A percentile compares a stretch with the other conserved stretches of the same genome.
These are phyloP conservation scores for carrot (Daucus carota) DNA, from an alignment of 129 eudicot genomes.

Conservation along the genomic window DNA sequence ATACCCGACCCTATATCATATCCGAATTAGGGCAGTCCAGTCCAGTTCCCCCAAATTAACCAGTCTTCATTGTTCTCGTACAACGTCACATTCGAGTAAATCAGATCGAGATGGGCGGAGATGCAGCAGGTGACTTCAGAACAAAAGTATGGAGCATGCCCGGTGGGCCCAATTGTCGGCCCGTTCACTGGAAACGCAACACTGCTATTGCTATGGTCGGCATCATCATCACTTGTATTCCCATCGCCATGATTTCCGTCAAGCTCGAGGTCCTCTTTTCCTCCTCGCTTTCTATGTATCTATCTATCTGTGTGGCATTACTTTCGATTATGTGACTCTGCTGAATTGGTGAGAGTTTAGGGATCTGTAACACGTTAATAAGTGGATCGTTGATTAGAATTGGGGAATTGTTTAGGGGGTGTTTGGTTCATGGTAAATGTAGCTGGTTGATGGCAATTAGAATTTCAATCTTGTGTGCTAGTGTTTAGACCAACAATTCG, in stretches of 20 bases:
- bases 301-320: no score
- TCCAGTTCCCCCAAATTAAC: neutral
- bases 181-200: conserved; percentile 94
- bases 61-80: neutral
- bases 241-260: conserved; percentile 90
- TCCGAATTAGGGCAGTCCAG: neutral
- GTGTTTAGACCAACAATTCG: no score
- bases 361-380: neutral
- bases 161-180: conserved; percentile 93
- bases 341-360: no score
- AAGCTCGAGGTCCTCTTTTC: conserved; percentile 62
- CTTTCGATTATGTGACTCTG: no score
- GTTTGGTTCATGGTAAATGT: no score
- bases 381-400: no score
- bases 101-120: conserved; percentile 4
- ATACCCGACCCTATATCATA: neutral
- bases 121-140: conserved; percentile 66
- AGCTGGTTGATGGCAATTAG: no score
- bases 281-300: no score
- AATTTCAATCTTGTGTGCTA: no score
- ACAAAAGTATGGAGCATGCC: conserved; percentile 83
- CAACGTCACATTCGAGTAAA: no score
- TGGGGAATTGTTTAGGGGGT: no score
- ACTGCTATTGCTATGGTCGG: conserved; percentile 91
- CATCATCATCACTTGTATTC: conserved; percentile 76